Percentiles rank a stretch among this genome's conserved stretches.
Evolutionary conservation across 495 filamentous ascomycete species (phyloP).

Genomic region (Lasiosphaeria ovina): DNA sequence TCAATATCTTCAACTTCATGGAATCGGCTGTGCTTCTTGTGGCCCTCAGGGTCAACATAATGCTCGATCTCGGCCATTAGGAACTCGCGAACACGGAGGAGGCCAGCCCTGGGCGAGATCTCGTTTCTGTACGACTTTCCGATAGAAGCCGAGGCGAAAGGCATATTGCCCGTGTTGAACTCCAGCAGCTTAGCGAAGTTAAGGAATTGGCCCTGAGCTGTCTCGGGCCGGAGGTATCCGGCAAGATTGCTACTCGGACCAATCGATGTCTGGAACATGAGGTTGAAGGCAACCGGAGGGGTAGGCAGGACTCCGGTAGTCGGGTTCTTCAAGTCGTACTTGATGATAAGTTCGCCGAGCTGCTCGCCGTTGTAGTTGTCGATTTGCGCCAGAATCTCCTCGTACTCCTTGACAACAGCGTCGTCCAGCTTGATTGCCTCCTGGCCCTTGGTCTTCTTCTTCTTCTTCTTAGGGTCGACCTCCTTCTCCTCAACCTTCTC

Average conservation of each 20-base stretch:
- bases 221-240: conserved; percentile 70
- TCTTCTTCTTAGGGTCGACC: conserved; percentile 45
- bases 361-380: conserved; percentile 74
- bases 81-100: conserved; percentile 78
- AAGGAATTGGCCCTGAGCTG: conserved; percentile 73
- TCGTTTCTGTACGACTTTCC: conserved; percentile 80
- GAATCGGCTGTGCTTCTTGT: conserved; percentile 73
- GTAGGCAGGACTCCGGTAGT: conserved; percentile 55
- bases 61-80: conserved; percentile 84
- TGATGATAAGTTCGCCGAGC: conserved; percentile 67
- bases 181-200: conserved; percentile 76
- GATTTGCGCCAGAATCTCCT: conserved; percentile 69
- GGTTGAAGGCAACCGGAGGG: conserved; percentile 69
- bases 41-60: conserved; percentile 67
- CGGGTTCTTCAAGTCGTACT: conserved; percentile 69
- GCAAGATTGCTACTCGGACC: conserved; percentile 60
- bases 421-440: conserved; percentile 66
- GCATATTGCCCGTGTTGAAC: conserved; percentile 70
- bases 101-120: conserved; percentile 69
- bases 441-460: conserved; percentile 56
- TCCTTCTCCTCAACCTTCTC: conserved; percentile 63
- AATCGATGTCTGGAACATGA: conserved; percentile 77
- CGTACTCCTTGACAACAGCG: conserved; percentile 65
- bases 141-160: conserved; percentile 75
- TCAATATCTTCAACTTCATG: conserved; percentile 63